A percentile compares a stretch with the other conserved stretches of the same genome.
Evolutionary conservation across 2,329 filamentous ascomycete species (phyloP).

Genomic region (Apiospora kogelbergensis): DNA sequence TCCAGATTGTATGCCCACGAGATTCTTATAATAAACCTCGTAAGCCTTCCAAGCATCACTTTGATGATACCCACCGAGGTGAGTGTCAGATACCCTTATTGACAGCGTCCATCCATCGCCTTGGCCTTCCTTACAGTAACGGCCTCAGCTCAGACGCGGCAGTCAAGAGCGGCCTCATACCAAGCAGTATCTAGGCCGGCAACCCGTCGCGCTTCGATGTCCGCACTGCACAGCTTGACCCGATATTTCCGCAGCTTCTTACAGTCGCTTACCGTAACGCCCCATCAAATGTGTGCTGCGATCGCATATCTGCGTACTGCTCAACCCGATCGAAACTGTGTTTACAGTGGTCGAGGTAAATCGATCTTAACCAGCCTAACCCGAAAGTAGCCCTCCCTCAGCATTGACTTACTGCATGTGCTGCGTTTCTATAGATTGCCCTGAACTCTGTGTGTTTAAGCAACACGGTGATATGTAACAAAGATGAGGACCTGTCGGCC

Average conservation of each 20-base stretch:
- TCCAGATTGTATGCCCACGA: conserved; percentile 38
- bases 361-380: neutral
- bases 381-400: neutral
- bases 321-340: conserved; percentile 14
- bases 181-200: conserved; percentile 36
- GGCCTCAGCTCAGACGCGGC: conserved; percentile 38
- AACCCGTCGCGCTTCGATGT: conserved; percentile 42
- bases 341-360: conserved; percentile 39
- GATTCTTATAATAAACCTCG: conserved; percentile 41
- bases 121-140: conserved; percentile 33
- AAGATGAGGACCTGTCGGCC: conserved; percentile 31
- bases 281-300: conserved; percentile 38
- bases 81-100: conserved; percentile 34
- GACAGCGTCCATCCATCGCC: conserved; percentile 35
- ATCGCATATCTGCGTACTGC: too few species aligned
- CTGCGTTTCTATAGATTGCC: conserved; percentile 24
- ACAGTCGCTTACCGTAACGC: conserved; percentile 38
- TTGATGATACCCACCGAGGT: neutral
- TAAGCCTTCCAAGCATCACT: conserved; percentile 20
- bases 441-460: conserved; percentile 19
- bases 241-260: conserved; percentile 33
- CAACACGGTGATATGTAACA: conserved; percentile 26
- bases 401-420: conserved; percentile 5
- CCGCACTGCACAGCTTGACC: conserved; percentile 40
- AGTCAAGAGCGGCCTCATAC: conserved; percentile 36